These are phyloP conservation scores for Leccinum fibrillosum DNA, from an alignment of 768 basidiomycete species.

Conservation along the genomic window DNA sequence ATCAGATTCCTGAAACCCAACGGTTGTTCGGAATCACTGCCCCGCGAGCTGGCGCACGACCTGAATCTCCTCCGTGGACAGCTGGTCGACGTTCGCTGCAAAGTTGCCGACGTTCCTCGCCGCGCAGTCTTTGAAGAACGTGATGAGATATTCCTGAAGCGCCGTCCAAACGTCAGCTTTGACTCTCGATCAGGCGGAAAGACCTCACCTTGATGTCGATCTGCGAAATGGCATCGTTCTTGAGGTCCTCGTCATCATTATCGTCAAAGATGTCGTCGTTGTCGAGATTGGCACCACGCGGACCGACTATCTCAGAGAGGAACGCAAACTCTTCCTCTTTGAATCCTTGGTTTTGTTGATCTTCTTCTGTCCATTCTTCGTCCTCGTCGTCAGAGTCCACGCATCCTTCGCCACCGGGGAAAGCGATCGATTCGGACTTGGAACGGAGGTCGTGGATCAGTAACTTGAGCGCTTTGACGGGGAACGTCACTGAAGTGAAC, in stretches of 20 bases:
- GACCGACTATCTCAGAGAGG: conserved; percentile 80
- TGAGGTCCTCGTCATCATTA: conserved; percentile 83
- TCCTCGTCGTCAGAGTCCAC: conserved; percentile 82
- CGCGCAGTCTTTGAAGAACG: conserved; percentile 70
- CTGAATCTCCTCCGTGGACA: conserved; percentile 67
- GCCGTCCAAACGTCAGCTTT: background rate
- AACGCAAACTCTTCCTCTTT: conserved; percentile 79
- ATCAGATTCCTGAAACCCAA: background rate
- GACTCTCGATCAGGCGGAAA: conserved; percentile 12
- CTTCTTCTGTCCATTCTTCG: conserved; percentile 95
- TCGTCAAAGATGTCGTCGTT: conserved; percentile 74
- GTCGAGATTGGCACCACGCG: conserved; percentile 68
- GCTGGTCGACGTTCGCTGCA: conserved; percentile 56
- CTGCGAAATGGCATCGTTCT: conserved; percentile 79
- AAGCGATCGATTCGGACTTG: conserved; percentile 68
- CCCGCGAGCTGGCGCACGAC: conserved; percentile 54
- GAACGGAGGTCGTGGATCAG: conserved; percentile 81
- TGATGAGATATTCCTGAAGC: conserved; percentile 59
- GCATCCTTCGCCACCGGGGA: conserved; percentile 56
- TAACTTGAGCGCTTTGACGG: conserved; percentile 88
- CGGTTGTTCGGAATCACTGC: conserved; percentile 12
- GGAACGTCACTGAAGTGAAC: conserved; percentile 85
- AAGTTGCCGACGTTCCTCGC: conserved; percentile 62
- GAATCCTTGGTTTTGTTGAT: conserved; percentile 52
- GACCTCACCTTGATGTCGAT: conserved; percentile 68